Conservation (phyloP, 2,329 filamentous ascomycete species). For the Apiospora hydei region DNA sequence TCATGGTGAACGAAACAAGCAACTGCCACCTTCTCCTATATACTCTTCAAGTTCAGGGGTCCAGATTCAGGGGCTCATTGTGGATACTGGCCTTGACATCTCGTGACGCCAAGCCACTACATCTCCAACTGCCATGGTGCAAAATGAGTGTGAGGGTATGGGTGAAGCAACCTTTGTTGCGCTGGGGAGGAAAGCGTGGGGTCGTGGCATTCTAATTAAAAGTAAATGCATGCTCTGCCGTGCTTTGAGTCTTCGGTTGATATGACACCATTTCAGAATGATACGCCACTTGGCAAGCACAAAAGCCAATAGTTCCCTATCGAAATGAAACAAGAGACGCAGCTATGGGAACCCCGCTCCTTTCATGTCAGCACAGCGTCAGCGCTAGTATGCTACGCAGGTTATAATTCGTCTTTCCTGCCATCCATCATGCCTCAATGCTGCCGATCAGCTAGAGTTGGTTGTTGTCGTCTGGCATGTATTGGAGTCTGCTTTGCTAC, state of each 20-base stretch:
- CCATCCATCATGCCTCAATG: background rate
- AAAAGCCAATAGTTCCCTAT: background rate
- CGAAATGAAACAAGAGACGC: background rate
- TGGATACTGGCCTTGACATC: no score
- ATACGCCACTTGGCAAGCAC: background rate
- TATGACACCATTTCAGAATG: background rate
- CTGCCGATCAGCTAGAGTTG: background rate
- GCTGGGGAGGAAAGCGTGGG: background rate
- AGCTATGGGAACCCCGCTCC: background rate
- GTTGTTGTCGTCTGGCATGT: background rate
- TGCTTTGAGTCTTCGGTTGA: background rate
- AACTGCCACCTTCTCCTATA: no score
- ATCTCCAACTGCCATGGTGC: no score
- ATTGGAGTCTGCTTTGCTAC: background rate
- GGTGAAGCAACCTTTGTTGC: slow-evolving; percentile 11
- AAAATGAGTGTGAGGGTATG: no score
- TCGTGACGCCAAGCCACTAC: no score
- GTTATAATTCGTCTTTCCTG: background rate
- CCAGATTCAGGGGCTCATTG: no score
- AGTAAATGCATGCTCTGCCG: background rate
- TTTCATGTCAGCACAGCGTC: background rate
- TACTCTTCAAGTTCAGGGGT: no score
- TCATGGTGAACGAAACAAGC: no score
- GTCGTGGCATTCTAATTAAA: background rate
- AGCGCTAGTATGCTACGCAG: background rate